Conservation (phyloP, 805 yeast genomes). For the Nakazawaea anatomiae region DNA sequence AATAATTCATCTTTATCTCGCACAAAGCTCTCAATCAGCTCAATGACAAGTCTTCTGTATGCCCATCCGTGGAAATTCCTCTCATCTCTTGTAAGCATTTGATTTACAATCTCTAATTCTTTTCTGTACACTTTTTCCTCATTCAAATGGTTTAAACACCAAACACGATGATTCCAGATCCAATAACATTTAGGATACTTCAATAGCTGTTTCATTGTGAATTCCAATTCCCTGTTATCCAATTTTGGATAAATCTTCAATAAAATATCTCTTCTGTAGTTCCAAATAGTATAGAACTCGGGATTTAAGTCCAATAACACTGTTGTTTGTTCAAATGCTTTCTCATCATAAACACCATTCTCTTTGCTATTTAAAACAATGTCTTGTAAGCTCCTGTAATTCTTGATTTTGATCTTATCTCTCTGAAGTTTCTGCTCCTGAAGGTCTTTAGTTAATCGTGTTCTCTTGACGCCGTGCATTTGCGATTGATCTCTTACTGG, state of each 20-base stretch:
- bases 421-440: slow-evolving; percentile 40
- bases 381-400: slow-evolving; percentile 43
- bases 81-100: slow-evolving; percentile 63
- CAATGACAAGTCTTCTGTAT: slow-evolving; percentile 71
- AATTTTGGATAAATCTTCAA: slow-evolving; percentile 21
- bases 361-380: slow-evolving; percentile 33
- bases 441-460: slow-evolving; percentile 50
- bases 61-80: slow-evolving; percentile 97
- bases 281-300: slow-evolving; percentile 88
- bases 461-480: slow-evolving; percentile 68
- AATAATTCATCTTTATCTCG: slow-evolving; percentile 15
- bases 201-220: slow-evolving; percentile 53
- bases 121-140: slow-evolving; percentile 40
- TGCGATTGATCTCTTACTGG: not conserved
- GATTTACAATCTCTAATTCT: slow-evolving; percentile 67
- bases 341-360: slow-evolving; percentile 23
- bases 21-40: slow-evolving; percentile 21
- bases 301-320: slow-evolving; percentile 64
- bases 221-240: slow-evolving; percentile 49
- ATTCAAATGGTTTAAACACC: slow-evolving; percentile 58
- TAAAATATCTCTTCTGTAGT: slow-evolving; percentile 73
- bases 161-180: slow-evolving; percentile 91
- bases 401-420: slow-evolving; percentile 57
- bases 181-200: slow-evolving; percentile 86
- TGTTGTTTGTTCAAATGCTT: slow-evolving; percentile 48